Base-by-base conservation (phyloP, 192 early-diverging fungal species). In the Gaertneriomyces semiglobifer region DNA sequence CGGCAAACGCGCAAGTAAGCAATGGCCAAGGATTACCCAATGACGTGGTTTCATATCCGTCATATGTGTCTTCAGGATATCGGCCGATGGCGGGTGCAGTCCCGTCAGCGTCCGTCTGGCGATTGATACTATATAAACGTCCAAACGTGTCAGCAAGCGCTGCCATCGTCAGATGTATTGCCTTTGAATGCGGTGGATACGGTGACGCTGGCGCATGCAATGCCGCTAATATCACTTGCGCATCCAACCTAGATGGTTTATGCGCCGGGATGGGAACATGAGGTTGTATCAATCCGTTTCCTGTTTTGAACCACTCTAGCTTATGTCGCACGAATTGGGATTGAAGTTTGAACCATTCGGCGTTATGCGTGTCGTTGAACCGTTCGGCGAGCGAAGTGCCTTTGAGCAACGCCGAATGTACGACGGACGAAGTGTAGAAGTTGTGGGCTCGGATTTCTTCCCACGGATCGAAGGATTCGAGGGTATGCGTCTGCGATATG, bases 1-100 rank as follows among this genome's bases (percentile, higher is more conserved):
- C 90, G 12, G 88, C 88, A 25, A 79, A 25, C 0, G 79, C 81
- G 10, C 74, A 66, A 0, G 88, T 91, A 7, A 77, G 55, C 4
- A 93, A 79, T 19, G 86, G 78, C 92, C 92, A 93, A 2, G 92
- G 89, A 63, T 93, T 93, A 18, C 87, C 91, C 42, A 11, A 8
- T 0, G 57, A 58, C 25, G 25, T 33, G n/a, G 4, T 43, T 45
- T 50, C 44, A 41, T 79, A 72, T 38, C 90, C 90, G 58, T 92
- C 72, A 53, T 93, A 93, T 14, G 75, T 74, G 74, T 93, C 92
- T 68, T 88, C 92, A 1, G 81, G 75, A 60, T 93, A 93, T 40
- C 92, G 64, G 10, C 90, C 92, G 25, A 88, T 77, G 0, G 85
- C 89, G 11, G 76, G 78, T 12, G 78, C 88, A 7, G 77, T 52